Evolutionary conservation across 2,329 filamentous ascomycete species (phyloP), one percentile per base, ranked within the genome.

Genomic region (Pseudogymnoascus sp.): DNA sequence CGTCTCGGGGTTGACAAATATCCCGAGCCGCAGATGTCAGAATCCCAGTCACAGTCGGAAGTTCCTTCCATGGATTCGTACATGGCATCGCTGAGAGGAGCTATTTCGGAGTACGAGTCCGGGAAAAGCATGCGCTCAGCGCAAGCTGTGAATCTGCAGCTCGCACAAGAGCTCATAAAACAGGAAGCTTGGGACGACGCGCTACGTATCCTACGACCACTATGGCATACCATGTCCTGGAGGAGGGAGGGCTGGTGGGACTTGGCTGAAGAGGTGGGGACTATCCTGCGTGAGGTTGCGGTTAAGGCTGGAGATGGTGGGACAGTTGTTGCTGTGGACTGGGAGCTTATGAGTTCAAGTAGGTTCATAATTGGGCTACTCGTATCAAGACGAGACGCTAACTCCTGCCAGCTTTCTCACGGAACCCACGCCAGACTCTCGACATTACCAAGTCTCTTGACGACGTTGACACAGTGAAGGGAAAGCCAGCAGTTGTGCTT

Each of bases 311-410:
- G 80, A 7, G 80, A 83, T 61, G 80, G 79, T 7, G 81, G 83
- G 61, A 75, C 87, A 31, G 78, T 88, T 7, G 74, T 88, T 37
- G 79, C 84, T 29, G 81, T 87, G 60, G 85, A 88, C 69, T 88
- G 87, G 83, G 86, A 88, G 70, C 75, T 89, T 50, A 77, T 88
- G 72, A 79, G 84, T 64, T 80, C 74, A 50, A 78, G 84, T 86
- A 75, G 72, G 83, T 77, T n/a, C 29, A 59, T 19, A 15, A 40
- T 50, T 19, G 19, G 42, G 19, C 29, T 29, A 33, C 10, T 44
- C 38, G 26, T 11, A 44, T 19, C 11, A 17, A 37, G 21, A 31
- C 44, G 1, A 4, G 21, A 67, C 31, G 59, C 69, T 75, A 64
- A 72, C 64, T 33, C 42, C 63, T 53, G 38, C 5, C 40, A 85